These are phyloP conservation scores for Niebla homalea DNA, from an alignment of 495 filamentous ascomycete species.

Conservation along the genomic window DNA sequence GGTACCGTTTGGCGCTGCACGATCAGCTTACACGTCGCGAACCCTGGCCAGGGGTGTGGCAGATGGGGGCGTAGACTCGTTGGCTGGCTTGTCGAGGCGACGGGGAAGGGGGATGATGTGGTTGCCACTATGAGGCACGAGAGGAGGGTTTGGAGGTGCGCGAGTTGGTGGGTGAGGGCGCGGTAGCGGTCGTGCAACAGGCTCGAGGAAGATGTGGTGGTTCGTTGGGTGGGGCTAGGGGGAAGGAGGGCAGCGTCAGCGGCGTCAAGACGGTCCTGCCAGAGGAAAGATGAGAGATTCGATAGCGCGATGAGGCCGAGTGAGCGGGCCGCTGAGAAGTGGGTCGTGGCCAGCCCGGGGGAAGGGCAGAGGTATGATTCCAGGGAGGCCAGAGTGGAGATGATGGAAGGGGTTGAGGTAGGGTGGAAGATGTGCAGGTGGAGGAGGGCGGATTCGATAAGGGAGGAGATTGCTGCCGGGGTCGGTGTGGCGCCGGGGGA, in stretches of 20 bases:
- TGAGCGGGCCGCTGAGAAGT: slow-evolving; percentile 32
- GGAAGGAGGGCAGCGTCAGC: slow-evolving; percentile 35
- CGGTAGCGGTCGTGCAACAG: slow-evolving; percentile 24
- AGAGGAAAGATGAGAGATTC: slow-evolving; percentile 43
- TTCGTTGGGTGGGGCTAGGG: slow-evolving; percentile 27
- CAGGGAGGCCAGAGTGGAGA: slow-evolving; percentile 37
- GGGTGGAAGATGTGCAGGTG: slow-evolving; percentile 43
- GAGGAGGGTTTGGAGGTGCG: slow-evolving; percentile 14
- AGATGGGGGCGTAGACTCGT: slow-evolving; percentile 30
- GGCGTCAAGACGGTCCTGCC: slow-evolving; percentile 37
- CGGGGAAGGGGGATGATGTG: slow-evolving; percentile 10
- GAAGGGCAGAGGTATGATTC: slow-evolving; percentile 41
- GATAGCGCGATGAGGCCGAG: slow-evolving; percentile 41
- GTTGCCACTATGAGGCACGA: slow-evolving; percentile 20
- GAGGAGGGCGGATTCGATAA: slow-evolving; percentile 17
- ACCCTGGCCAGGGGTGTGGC: slow-evolving; percentile 34
- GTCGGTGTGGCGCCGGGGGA: slow-evolving; percentile 1
- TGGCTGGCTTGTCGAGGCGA: slow-evolving; percentile 21
- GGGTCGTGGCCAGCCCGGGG: slow-evolving; percentile 23
- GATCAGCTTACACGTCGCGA: slow-evolving; percentile 34
- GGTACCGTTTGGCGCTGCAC: slow-evolving; percentile 31
- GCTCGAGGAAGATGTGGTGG: slow-evolving; percentile 25
- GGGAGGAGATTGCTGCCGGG: slow-evolving; percentile 16
- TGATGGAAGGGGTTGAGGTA: slow-evolving; percentile 35
- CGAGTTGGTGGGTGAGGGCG: slow-evolving; percentile 23